phyloP scores from a whole-genome alignment of 805 yeast genomes.

The Zygoascus flipseniorum region DNA sequence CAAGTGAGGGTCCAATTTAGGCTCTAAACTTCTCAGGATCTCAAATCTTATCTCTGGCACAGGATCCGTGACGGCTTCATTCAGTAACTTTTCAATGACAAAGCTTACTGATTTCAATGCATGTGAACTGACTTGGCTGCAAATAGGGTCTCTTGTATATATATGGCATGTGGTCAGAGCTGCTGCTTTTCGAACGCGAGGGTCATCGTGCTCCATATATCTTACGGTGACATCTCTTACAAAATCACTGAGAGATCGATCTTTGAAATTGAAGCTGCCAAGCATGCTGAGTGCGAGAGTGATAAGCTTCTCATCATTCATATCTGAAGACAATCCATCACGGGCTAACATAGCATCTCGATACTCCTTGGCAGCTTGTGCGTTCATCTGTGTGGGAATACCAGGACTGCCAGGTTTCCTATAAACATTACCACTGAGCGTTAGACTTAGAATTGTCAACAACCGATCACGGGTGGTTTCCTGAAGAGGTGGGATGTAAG shows the following conservation, averaged over 20 bases:
- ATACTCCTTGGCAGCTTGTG: constrained; percentile 64
- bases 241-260: constrained; percentile 75
- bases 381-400: constrained; percentile 47
- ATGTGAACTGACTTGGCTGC: constrained; percentile 71
- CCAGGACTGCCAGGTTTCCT: constrained; percentile 77
- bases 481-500: constrained; percentile 71
- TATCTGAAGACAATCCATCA: constrained; percentile 52
- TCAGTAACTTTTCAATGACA: constrained; percentile 69
- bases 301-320: constrained; percentile 43
- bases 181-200: constrained; percentile 75
- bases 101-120: constrained; percentile 78
- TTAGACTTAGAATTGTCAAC: constrained; percentile 61
- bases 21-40: constrained; percentile 63
- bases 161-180: constrained; percentile 75
- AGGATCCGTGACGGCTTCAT: constrained; percentile 84
- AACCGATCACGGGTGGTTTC: constrained; percentile 63
- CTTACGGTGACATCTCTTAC: constrained; percentile 77
- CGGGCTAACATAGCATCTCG: constrained; percentile 64
- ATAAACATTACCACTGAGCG: constrained; percentile 73
- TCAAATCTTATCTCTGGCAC: constrained; percentile 76
- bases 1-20: constrained; percentile 78
- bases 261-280: constrained; percentile 63
- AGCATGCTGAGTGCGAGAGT: constrained; percentile 75
- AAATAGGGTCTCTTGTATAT: constrained; percentile 72
- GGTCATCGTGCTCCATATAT: constrained; percentile 72